Conservation (phyloP, 1,139 yeast species). For the Meyerozyma athensensis region DNA sequence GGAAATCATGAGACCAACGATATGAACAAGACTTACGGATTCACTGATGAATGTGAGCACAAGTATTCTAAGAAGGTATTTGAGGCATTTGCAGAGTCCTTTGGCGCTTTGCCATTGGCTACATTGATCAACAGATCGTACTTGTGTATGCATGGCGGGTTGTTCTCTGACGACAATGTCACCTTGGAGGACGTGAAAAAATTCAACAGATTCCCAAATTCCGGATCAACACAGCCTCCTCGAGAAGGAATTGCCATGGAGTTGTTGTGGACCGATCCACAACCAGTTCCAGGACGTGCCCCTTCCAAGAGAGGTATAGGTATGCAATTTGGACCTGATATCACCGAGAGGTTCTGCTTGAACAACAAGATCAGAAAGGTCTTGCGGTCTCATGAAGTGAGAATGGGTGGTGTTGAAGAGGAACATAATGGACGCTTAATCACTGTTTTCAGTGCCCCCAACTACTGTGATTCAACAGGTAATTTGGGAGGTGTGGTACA, state of each 20-base stretch:
- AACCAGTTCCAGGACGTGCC: constrained; percentile 66
- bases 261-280: constrained; percentile 97
- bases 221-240: constrained; percentile 74
- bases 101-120: constrained; percentile 83
- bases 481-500: constrained; percentile 87
- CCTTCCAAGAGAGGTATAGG: constrained; percentile 95
- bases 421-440: constrained; percentile 85
- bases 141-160: constrained; percentile 93
- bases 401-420: constrained; percentile 83
- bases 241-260: constrained; percentile 94
- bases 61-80: constrained; percentile 84
- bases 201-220: constrained; percentile 57
- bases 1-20: constrained; percentile 97
- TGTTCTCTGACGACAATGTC: constrained; percentile 73
- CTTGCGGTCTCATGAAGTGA: constrained; percentile 91
- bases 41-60: constrained; percentile 90
- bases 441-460: constrained; percentile 96
- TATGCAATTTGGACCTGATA: constrained; percentile 94
- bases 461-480: constrained; percentile 90
- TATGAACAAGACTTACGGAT: constrained; percentile 96
- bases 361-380: constrained; percentile 70
- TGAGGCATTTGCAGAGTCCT: constrained; percentile 80
- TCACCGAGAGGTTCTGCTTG: constrained; percentile 74
- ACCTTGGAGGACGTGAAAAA: constrained; percentile 70
- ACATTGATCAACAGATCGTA: constrained; percentile 72